phyloP scores from a whole-genome alignment of 306 rosid genomes.

The Malus fusca region DNA sequence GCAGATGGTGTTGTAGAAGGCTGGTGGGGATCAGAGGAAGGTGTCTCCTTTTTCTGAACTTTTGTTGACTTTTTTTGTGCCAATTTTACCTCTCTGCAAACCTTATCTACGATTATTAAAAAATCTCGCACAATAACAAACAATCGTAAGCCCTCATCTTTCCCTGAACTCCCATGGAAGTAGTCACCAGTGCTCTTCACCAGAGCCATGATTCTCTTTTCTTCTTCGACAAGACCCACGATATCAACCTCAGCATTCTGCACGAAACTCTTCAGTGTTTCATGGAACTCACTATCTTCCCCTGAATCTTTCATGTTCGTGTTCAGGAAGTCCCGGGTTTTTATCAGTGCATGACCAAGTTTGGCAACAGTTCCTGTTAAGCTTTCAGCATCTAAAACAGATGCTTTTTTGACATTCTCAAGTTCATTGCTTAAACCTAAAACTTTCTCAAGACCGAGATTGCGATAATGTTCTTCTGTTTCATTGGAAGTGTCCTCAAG shows the following conservation, averaged over 20 bases:
- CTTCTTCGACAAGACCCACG: slow-evolving; percentile 48
- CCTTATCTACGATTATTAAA: slow-evolving; percentile 74
- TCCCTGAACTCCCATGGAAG: slow-evolving; percentile 84
- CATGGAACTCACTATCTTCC: slow-evolving; percentile 41
- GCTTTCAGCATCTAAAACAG: slow-evolving; percentile 68
- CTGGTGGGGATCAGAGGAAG: slow-evolving; percentile 23
- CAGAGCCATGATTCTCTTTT: slow-evolving; percentile 70
- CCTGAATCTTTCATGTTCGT: slow-evolving; percentile 29
- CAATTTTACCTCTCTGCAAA: slow-evolving; percentile 58
- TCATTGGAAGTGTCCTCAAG: slow-evolving; percentile 37
- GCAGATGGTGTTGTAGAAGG: slow-evolving; percentile 23
- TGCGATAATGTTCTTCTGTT: slow-evolving; percentile 54
- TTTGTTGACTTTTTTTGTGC: slow-evolving; percentile 34
- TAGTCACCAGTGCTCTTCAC: slow-evolving; percentile 91
- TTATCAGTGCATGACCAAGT: slow-evolving; percentile 55
- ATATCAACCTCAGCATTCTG: slow-evolving; percentile 63
- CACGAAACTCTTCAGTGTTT: slow-evolving; percentile 50
- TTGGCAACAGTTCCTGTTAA: slow-evolving; percentile 69
- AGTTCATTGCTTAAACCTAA: slow-evolving; percentile 65
- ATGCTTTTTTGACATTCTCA: slow-evolving; percentile 79
- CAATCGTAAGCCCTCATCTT: slow-evolving; percentile 82
- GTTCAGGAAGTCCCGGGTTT: slow-evolving; percentile 47
- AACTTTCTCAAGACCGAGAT: slow-evolving; percentile 67
- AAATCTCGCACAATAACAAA: slow-evolving; percentile 74
- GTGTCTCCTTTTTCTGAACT: slow-evolving; percentile 33